Conservation (phyloP, 208 protist species). For the Kentomonas sorsogonicus region DNA sequence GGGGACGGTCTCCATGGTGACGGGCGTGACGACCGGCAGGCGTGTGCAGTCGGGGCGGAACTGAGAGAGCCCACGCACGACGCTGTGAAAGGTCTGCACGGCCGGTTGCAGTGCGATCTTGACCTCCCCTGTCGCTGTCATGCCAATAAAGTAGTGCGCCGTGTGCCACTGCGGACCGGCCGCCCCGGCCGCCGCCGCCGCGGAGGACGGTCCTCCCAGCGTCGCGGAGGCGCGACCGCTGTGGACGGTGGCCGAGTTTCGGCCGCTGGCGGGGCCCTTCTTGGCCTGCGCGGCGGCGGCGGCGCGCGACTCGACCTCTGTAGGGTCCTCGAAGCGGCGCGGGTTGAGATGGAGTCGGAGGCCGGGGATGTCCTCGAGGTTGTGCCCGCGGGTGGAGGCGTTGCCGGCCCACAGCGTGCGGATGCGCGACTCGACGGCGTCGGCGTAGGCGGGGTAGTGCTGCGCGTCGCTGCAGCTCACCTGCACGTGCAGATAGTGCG, state of each 20-base stretch:
- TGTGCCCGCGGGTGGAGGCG: constrained; percentile 52
- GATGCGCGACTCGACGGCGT: constrained; percentile 85
- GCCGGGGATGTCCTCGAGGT: constrained; percentile 68
- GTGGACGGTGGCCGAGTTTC: constrained; percentile 6
- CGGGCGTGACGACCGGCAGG: constrained; percentile 63
- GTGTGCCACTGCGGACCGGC: constrained; percentile 33
- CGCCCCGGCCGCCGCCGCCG: no score
- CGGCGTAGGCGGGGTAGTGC: constrained; percentile 74
- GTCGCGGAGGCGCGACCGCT: not conserved
- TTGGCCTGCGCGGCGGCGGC: constrained; percentile 18
- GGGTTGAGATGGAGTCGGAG: constrained; percentile 76
- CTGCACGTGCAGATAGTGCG: constrained; percentile 81
- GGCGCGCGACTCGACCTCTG: constrained; percentile 49
- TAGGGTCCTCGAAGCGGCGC: constrained; percentile 72
- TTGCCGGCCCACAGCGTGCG: constrained; percentile 81
- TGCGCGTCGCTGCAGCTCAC: constrained; percentile 69
- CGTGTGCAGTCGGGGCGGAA: constrained; percentile 65
- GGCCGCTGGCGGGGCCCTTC: constrained; percentile 11
- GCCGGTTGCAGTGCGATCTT: constrained; percentile 64
- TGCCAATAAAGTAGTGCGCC: constrained; percentile 82
- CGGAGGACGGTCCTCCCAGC: not conserved
- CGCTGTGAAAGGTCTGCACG: constrained; percentile 60
- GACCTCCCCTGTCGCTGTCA: constrained; percentile 61
- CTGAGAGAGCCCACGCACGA: constrained; percentile 65
- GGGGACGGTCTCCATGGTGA: constrained; percentile 58